Base-by-base conservation (phyloP, 768 basidiomycete genomes). In the Mycena chlorophos region DNA sequence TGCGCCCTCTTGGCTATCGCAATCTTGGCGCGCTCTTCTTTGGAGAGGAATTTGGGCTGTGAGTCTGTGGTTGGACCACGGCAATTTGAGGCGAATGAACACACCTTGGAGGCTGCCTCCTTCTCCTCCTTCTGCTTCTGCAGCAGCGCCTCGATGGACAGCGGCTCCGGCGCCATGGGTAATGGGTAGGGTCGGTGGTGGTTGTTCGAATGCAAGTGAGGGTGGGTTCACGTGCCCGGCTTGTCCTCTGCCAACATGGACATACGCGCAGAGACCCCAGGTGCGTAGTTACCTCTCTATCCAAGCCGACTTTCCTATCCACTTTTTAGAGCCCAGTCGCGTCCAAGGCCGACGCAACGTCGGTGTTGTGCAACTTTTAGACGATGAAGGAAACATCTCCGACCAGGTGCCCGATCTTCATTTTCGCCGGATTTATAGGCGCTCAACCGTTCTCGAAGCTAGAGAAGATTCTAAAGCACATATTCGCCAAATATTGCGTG, bases 21-120 rank as follows among this genome's bases (percentile, higher is more conserved):
- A 30, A 97, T 73, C 66, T 85, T 84, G 17, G 91, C 92, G 47
- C 96, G 85, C 65, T 97, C 91, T 61, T 94, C 91, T 72, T 91
- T 98, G 2, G 91, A 84, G 14, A 98, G 78, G 76, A 98, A 98
- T 71, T 86, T 96, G 30, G 96, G 96, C 94, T 98, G 71, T 29
- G 54, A 47, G 57, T 39, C 26, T 8, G 54, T n/a, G 58, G 59
- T 25, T 58, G 47, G 60, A 58, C 47, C 57, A 12, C 37, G 16
- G 28, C 42, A 53, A 43, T 47, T 14, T 28, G 2, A 45, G 17
- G 23, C 34, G 10, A 49, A 43, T 25, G 31, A n/a, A 68, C 70
- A 27, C 54, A 92, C 95, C 82, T 93, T 97, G 48, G 94, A 76
- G 47, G 93, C 90, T 1, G 89, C 90, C 57, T 97, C 94, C 65